Evolutionary conservation across 352 stramenopile species (phyloP).

Genomic region (Pythium periplocum): DNA sequence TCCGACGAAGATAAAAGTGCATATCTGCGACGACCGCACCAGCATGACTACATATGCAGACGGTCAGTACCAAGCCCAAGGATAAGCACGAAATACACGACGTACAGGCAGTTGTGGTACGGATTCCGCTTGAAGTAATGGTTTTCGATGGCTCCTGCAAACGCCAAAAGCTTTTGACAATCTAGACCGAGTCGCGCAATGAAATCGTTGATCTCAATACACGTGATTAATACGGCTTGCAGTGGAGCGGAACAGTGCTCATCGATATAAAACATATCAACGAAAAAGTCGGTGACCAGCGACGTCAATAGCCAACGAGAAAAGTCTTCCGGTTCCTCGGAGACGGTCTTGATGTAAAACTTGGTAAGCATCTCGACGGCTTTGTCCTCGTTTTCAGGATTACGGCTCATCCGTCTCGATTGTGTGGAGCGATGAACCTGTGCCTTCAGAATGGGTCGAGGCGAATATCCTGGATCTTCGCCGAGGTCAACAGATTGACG

Average conservation of each 20-base stretch:
- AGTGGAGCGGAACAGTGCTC: constrained; percentile 34
- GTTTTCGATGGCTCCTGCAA: constrained; percentile 51
- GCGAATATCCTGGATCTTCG: no score
- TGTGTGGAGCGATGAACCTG: constrained; percentile 32
- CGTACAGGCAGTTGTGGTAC: constrained; percentile 55
- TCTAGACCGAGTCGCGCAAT: constrained; percentile 35
- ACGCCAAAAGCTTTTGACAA: constrained; percentile 33
- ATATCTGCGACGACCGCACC: constrained; percentile 55
- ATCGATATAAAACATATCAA: constrained; percentile 64
- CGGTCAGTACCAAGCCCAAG: no score
- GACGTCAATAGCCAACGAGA: constrained; percentile 45
- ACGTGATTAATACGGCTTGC: constrained; percentile 50
- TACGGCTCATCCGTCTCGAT: constrained; percentile 32
- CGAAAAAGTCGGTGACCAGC: constrained; percentile 49
- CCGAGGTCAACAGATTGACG: no score
- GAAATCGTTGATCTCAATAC: constrained; percentile 52
- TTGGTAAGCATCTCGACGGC: constrained; percentile 20
- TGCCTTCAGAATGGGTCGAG: neutral
- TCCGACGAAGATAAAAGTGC: constrained; percentile 54
- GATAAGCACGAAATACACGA: no score
- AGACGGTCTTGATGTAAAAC: constrained; percentile 17
- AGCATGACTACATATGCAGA: constrained; percentile 22
- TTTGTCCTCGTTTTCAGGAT: constrained; percentile 13
- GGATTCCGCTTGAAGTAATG: constrained; percentile 59
- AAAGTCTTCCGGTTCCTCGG: constrained; percentile 26